Base-by-base conservation (phyloP, 306 rosid species). In the Psophocarpus tetragonolobus region DNA sequence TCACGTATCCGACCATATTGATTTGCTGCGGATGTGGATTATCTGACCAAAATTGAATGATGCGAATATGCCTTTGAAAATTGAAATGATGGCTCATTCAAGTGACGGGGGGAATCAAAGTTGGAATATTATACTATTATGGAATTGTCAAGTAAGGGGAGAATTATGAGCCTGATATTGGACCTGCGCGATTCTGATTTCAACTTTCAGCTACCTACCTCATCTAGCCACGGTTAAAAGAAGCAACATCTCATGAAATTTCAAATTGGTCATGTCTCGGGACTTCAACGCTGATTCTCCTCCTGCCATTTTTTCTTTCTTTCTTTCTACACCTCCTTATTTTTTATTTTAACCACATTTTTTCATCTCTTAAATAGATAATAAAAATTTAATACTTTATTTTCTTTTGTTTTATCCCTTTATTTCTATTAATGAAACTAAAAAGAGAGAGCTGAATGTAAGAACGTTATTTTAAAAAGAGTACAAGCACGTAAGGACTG, bases 61-160 rank as follows among this genome's bases (percentile, higher is more conserved):
- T 36, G 72, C 54, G 72, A 67, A 67, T 41, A 41, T 67, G 20
- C 73, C 53, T 41, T 67, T 41, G 21, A 1, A 51, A 51, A n/a
- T n/a, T n/a, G n/a, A 13, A 12, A 67, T 67, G 3, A 41, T 41
- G 23, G 7, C 33, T 13, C 53, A 39, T 39, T 7, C 51, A 39
- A 38, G 18, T 38, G 12, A 64, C 0, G 8, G 12, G n/a, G 3
- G 32, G 5, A 65, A 35, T 18, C 70, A 64, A 15, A 15, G 2
- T 35, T 64, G 17, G 29, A 63, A 35, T 30, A 61, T 33, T 32
- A 35, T 30, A 61, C 17, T 32, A 8, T 62, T 38, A 8, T 62
- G 26, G 27, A 33, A 62, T n/a, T 4, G 14, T 32, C 42, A 8
- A 8, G 33, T 32, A 3, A 13, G 9, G 8, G 8, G 8, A 63